Evolutionary conservation across 768 basidiomycete genomes (phyloP).

Genomic region (Pleurotus giganteus): DNA sequence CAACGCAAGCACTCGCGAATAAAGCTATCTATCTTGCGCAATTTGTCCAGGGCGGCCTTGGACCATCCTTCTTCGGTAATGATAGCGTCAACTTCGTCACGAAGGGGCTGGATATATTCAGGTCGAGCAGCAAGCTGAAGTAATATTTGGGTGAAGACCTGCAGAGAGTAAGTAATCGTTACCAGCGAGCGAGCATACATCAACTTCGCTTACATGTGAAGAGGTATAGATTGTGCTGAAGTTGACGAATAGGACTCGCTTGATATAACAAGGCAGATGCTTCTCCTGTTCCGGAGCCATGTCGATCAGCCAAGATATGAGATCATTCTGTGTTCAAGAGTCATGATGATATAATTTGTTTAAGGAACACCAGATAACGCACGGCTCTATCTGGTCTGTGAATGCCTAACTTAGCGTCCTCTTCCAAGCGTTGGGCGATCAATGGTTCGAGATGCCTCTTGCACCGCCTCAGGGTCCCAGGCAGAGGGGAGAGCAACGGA

Average conservation of each 20-base stretch:
- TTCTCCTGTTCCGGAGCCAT: slow-evolving; percentile 21
- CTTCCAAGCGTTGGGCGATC: neutral
- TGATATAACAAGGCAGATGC: slow-evolving; percentile 18
- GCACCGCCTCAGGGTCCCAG: neutral
- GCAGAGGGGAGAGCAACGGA: slow-evolving; percentile 10
- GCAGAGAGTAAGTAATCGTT: neutral
- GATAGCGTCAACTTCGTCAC: slow-evolving; percentile 41
- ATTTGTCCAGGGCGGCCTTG: slow-evolving; percentile 31
- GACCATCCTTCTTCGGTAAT: slow-evolving; percentile 36
- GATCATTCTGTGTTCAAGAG: slow-evolving; percentile 13
- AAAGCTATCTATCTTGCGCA: slow-evolving; percentile 46
- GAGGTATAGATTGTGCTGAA: slow-evolving; percentile 40
- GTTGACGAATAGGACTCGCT: slow-evolving; percentile 34
- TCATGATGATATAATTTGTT: neutral
- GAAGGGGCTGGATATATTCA: slow-evolving; percentile 24
- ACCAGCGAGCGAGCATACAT: neutral
- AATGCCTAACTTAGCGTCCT: slow-evolving; percentile 3
- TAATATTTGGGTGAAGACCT: slow-evolving; percentile 36
- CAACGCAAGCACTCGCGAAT: slow-evolving; percentile 37
- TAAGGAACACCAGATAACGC: too few species aligned
- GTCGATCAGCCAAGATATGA: slow-evolving; percentile 17
- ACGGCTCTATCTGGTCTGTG: slow-evolving; percentile 12
- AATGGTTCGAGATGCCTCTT: slow-evolving; percentile 14
- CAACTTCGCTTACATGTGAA: slow-evolving; percentile 23
- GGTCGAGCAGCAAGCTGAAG: slow-evolving; percentile 30